Percentiles rank a stretch among this genome's conserved stretches.
These are phyloP conservation scores for Aphanomyces cochlioides DNA, from an alignment of 352 stramenopile genomes.

Conservation along the genomic window DNA sequence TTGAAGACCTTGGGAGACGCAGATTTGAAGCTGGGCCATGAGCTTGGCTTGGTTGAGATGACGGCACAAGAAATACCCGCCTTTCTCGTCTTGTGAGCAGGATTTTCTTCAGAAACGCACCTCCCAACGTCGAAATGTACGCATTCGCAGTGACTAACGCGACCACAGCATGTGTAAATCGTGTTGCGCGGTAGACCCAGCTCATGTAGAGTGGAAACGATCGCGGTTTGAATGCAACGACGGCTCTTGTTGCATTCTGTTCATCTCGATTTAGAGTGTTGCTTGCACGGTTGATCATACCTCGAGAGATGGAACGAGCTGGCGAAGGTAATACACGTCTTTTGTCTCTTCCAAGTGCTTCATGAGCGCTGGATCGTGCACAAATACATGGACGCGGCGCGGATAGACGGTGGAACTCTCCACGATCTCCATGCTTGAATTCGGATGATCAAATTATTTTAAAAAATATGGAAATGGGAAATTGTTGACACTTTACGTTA, in stretches of 20 bases:
- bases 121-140: conserved; percentile 79
- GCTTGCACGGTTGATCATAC: not conserved
- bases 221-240: conserved; percentile 3
- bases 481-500: no score
- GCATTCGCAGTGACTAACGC: conserved; percentile 76
- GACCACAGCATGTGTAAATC: conserved; percentile 62
- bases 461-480: not conserved
- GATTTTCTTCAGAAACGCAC: conserved; percentile 24
- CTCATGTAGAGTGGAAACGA: conserved; percentile 51
- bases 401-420: not conserved
- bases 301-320: conserved; percentile 15
- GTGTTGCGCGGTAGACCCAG: conserved; percentile 59
- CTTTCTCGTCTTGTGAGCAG: not conserved
- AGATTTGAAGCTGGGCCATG: conserved; percentile 76
- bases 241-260: conserved; percentile 1
- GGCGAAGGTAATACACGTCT: conserved; percentile 2
- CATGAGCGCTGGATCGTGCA: conserved; percentile 15
- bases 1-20: conserved; percentile 62
- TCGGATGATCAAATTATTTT: not conserved
- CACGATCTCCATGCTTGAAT: not conserved
- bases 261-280: not conserved
- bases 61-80: conserved; percentile 69
- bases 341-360: conserved; percentile 3
- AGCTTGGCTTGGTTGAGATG: conserved; percentile 67
- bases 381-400: conserved; percentile 12